Conservation (phyloP, 2,329 filamentous ascomycete genomes). For the Aspergillaceae sp. region DNA sequence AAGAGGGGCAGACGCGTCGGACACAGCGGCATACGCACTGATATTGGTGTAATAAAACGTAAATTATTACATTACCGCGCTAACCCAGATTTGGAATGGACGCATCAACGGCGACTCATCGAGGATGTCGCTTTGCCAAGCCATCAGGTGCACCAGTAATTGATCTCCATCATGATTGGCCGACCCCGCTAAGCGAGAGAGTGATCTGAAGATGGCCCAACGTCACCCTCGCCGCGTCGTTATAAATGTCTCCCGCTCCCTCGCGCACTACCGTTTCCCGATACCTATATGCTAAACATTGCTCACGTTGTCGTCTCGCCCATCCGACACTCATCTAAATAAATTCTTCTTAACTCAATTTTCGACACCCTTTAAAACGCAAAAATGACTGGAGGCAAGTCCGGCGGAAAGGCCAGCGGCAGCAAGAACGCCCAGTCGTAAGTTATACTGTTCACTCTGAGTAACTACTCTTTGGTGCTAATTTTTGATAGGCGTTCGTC, state of each 20-base stretch:
- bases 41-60: conserved; percentile 14
- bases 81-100: conserved; percentile 20
- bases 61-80: conserved; percentile 15
- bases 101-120: conserved; percentile 7
- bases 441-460: conserved; percentile 32
- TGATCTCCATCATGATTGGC: conserved; percentile 36
- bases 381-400: conserved; percentile 99
- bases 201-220: conserved; percentile 39
- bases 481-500: conserved; percentile 69
- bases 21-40: conserved; percentile 3
- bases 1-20: conserved; percentile 16
- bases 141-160: conserved; percentile 8
- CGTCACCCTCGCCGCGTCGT: conserved; percentile 36
- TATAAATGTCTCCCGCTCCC: conserved; percentile 35
- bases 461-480: conserved; percentile 3
- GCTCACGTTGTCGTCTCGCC: background rate
- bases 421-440: conserved; percentile 99
- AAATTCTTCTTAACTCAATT: conserved; percentile 4
- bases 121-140: conserved; percentile 7
- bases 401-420: conserved; percentile 98
- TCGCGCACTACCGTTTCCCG: conserved; percentile 24
- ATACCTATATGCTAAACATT: conserved; percentile 18
- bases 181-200: conserved; percentile 33
- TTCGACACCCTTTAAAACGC: conserved; percentile 6
- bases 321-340: background rate